Conservation (phyloP, 495 filamentous ascomycete genomes). For the Talaromyces stipitatus region DNA sequence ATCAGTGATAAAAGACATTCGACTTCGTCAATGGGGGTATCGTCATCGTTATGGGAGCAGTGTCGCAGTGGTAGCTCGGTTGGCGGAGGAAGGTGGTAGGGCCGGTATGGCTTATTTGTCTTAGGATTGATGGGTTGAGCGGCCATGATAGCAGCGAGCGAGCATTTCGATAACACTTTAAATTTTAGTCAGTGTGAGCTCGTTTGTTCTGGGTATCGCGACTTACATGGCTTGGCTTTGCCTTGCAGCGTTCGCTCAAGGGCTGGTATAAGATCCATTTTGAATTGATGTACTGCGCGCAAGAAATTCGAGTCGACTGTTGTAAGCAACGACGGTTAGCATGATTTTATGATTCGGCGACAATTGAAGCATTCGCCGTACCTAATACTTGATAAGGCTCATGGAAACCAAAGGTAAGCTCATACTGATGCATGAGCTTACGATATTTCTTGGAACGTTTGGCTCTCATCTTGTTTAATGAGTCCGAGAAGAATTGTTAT, state of each 20-base stretch:
- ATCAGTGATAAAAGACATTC: slow-evolving; percentile 76
- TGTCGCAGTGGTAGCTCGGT: slow-evolving; percentile 68
- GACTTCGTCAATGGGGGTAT: slow-evolving; percentile 62
- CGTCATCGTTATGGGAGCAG: slow-evolving; percentile 80
- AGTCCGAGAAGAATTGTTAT: not conserved
- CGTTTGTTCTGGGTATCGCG: not conserved
- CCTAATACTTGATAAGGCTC: slow-evolving; percentile 88
- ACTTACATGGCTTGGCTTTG: slow-evolving; percentile 74
- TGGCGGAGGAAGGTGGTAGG: slow-evolving; percentile 35
- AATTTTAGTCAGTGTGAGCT: slow-evolving; percentile 6
- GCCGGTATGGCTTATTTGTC: slow-evolving; percentile 35
- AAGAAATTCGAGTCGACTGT: slow-evolving; percentile 76
- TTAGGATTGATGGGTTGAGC: slow-evolving; percentile 36
- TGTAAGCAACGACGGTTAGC: not conserved
- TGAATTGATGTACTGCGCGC: slow-evolving; percentile 61
- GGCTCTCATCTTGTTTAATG: slow-evolving; percentile 56
- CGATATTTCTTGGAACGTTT: slow-evolving; percentile 94
- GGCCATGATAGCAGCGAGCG: slow-evolving; percentile 38
- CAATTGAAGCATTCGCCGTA: slow-evolving; percentile 20
- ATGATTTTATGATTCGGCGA: slow-evolving; percentile 6
- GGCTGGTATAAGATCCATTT: slow-evolving; percentile 67
- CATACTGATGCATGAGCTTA: slow-evolving; percentile 92
- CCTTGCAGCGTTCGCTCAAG: slow-evolving; percentile 72
- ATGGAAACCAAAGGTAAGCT: slow-evolving; percentile 74
- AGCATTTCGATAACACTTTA: slow-evolving; percentile 57